Evolutionary conservation across 1,139 yeast genomes (phyloP).

Genomic region (Geotrichum cucujoidarum): DNA sequence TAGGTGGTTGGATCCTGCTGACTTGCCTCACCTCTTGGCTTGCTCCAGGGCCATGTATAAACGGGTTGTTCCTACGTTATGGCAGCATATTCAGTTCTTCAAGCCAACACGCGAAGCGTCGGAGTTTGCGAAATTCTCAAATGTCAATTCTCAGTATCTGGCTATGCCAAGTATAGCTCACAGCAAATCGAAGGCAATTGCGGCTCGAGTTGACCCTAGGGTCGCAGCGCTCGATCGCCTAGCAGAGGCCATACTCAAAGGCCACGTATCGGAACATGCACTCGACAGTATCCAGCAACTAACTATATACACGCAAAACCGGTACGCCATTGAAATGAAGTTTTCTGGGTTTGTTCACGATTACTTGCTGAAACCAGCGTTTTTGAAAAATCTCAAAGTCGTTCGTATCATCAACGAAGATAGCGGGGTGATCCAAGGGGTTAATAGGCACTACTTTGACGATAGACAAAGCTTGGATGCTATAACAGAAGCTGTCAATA

Average conservation of each 20-base stretch:
- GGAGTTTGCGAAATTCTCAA: conserved; percentile 3
- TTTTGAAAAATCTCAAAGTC: background rate
- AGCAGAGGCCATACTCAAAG: background rate
- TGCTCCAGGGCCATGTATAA: background rate
- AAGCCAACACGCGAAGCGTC: background rate
- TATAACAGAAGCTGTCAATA: background rate
- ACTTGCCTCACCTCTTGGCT: background rate
- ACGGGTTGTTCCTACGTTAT: conserved; percentile 3
- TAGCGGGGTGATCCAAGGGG: conserved; percentile 3
- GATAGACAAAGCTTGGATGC: background rate
- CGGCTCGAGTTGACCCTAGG: conserved; percentile 1
- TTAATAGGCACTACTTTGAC: conserved; percentile 6
- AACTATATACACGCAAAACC: conserved; percentile 8
- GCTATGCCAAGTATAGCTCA: background rate
- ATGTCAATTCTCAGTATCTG: conserved; percentile 1
- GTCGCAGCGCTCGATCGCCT: conserved; percentile 2
- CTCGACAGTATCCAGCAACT: conserved; percentile 4
- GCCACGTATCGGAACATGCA: conserved; percentile 1
- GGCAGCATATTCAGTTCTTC: conserved; percentile 12
- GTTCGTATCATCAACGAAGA: conserved; percentile 7
- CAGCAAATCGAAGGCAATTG: background rate
- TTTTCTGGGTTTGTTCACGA: conserved; percentile 2
- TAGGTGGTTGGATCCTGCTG: background rate
- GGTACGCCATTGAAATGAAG: conserved; percentile 1
- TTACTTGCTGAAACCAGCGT: background rate